phyloP scores from a whole-genome alignment of 345 rosid genomes.

The Populus alba region DNA sequence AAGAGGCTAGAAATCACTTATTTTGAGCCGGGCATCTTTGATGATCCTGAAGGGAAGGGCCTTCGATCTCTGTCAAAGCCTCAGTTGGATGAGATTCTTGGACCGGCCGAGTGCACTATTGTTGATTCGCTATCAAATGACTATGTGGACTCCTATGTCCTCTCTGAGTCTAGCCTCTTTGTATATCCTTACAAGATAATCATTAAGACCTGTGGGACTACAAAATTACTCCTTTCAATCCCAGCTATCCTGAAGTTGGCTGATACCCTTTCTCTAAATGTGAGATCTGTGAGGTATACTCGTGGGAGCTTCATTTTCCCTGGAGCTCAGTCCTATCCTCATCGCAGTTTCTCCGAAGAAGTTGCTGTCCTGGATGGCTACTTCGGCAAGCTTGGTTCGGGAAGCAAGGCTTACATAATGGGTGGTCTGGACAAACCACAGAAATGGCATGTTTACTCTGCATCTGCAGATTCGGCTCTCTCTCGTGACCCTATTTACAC shows the following conservation, averaged over 20 bases:
- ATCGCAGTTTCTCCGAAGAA: slow-evolving; percentile 31
- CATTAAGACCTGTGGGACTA: slow-evolving; percentile 35
- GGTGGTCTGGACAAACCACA: slow-evolving; percentile 13
- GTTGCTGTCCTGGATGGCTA: slow-evolving; percentile 22
- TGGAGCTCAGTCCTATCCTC: slow-evolving; percentile 32
- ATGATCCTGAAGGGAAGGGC: slow-evolving; percentile 27
- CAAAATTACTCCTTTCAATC: slow-evolving; percentile 25
- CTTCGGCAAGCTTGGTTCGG: slow-evolving; percentile 16
- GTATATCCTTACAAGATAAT: slow-evolving; percentile 31
- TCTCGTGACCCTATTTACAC: slow-evolving; percentile 15
- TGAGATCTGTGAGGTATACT: slow-evolving; percentile 26
- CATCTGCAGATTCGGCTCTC: slow-evolving; percentile 12
- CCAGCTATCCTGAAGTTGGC: slow-evolving; percentile 24
- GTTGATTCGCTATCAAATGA: slow-evolving; percentile 26
- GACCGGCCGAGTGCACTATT: slow-evolving; percentile 32
- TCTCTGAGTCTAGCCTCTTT: slow-evolving; percentile 32
- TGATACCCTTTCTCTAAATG: not conserved
- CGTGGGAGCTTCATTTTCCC: slow-evolving; percentile 34
- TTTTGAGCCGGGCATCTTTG: slow-evolving; percentile 27
- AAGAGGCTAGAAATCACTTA: slow-evolving; percentile 28
- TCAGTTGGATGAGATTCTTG: slow-evolving; percentile 29
- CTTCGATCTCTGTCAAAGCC: slow-evolving; percentile 17
- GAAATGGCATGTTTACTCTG: slow-evolving; percentile 33
- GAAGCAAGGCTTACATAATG: slow-evolving; percentile 20
- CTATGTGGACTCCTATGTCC: slow-evolving; percentile 28